Conservation (phyloP, 1,284 basidiomycete species). For the Hymenochaete sp. region DNA sequence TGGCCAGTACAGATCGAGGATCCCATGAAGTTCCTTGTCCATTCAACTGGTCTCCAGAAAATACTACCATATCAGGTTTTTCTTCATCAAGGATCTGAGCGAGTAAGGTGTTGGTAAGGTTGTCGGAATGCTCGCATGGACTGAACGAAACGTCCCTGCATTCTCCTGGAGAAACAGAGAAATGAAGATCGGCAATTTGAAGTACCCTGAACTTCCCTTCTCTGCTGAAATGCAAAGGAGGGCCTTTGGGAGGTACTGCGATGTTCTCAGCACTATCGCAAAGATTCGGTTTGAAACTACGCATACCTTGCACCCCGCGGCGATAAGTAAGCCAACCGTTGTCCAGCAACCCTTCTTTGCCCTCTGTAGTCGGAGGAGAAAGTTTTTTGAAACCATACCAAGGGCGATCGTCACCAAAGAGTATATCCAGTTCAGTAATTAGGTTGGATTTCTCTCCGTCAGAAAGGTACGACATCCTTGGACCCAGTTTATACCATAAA, state of each 20-base stretch:
- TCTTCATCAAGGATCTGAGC: constrained; percentile 68
- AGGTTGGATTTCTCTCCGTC: constrained; percentile 49
- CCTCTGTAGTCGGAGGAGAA: constrained; percentile 43
- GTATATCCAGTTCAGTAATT: constrained; percentile 82
- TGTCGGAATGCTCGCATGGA: constrained; percentile 60
- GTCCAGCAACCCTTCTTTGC: constrained; percentile 32
- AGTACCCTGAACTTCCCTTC: constrained; percentile 83
- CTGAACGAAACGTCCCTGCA: constrained; percentile 59
- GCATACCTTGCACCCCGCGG: constrained; percentile 58
- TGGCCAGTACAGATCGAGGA: constrained; percentile 74
- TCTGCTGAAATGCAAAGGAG: constrained; percentile 70
- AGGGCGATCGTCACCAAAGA: constrained; percentile 71
- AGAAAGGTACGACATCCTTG: constrained; percentile 50
- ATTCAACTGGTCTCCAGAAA: constrained; percentile 80
- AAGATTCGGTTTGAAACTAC: neutral
- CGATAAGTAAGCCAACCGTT: constrained; percentile 53
- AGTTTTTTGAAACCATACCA: constrained; percentile 81
- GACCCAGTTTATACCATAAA: constrained; percentile 70
- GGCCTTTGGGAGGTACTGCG: constrained; percentile 57
- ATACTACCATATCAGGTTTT: constrained; percentile 85
- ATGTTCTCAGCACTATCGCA: constrained; percentile 4
- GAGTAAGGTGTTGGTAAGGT: constrained; percentile 64
- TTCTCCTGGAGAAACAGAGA: constrained; percentile 60
- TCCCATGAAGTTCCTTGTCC: constrained; percentile 88
- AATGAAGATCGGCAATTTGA: constrained; percentile 88